Evolutionary conservation across 2,329 filamentous ascomycete genomes (phyloP), one percentile per base, ranked within the genome.

Genomic region (Apiospora koreana): DNA sequence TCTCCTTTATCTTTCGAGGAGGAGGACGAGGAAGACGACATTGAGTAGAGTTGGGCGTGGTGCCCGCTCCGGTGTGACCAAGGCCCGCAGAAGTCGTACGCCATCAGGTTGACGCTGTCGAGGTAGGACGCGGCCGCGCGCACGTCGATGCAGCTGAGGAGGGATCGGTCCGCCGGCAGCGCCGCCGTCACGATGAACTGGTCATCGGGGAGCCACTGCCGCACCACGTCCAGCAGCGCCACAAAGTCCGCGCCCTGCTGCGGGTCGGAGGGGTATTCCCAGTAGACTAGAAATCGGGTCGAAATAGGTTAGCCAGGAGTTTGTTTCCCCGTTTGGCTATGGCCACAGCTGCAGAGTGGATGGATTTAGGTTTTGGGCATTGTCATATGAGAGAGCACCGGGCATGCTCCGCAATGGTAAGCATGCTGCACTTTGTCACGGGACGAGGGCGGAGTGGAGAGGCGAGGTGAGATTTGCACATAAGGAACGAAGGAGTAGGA

Each of bases 51-150:
- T 77, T 94, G 93, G 5, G 93, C 89, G 69, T 95, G 93, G 78
- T 95, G 92, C 8, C 93, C 93, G 64, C 88, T 89, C 70, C 86
- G 87, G 41, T 83, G 78, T 1, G 87, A 88, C 93, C 93, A 95
- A 3, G 88, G 84, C 1, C 93, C 93, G 35, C 88, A 90, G 77
- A 95, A 93, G 79, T 96, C 93, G 80, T 94, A 96, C 1, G 93
- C 88, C 88, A 92, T 94, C 45, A 96, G 82, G 79, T 95, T 95
- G 79, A 96, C 83, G 72, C 91, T 86, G 79, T 95, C 92, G 45
- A 96, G 84, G 74, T 93, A 90, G 64, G 87, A 82, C 67, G 91
- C 86, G 14, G 91, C 88, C 70, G 85, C 83, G 28, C 80, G 82
- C 14, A 95, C 83, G 77, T 94, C 88, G 77, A 95, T 92, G 76